Conservation (phyloP, 441 rosid species). For the Breynia disticha region DNA sequence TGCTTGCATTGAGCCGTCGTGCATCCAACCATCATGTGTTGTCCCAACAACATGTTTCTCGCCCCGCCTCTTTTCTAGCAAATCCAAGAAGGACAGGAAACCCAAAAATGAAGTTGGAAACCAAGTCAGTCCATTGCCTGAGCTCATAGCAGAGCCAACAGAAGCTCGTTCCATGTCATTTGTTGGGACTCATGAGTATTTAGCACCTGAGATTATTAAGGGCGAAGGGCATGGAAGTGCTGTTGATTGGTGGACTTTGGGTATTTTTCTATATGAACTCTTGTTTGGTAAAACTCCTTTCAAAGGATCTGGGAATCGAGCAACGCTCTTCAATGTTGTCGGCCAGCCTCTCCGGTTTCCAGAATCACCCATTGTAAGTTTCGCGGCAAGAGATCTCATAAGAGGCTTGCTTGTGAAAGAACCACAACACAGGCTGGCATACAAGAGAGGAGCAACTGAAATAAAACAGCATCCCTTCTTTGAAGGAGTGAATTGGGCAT, state of each 20-base stretch:
- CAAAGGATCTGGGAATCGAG: slow-evolving; percentile 86
- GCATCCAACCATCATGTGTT: slow-evolving; percentile 84
- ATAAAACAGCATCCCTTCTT: slow-evolving; percentile 89
- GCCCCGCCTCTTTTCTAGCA: slow-evolving; percentile 73
- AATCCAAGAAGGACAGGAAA: slow-evolving; percentile 66
- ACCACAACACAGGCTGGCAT: slow-evolving; percentile 73
- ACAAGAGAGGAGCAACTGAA: slow-evolving; percentile 90
- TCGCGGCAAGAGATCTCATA: slow-evolving; percentile 78
- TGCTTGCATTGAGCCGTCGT: slow-evolving; percentile 74
- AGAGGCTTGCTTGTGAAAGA: slow-evolving; percentile 83
- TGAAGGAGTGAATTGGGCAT: slow-evolving; percentile 97
- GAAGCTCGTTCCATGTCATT: slow-evolving; percentile 96
- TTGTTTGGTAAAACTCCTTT: slow-evolving; percentile 91
- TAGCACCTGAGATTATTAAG: slow-evolving; percentile 88
- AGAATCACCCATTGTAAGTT: slow-evolving; percentile 74
- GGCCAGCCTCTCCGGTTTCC: slow-evolving; percentile 90
- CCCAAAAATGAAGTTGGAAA: slow-evolving; percentile 57
- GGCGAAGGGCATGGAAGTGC: slow-evolving; percentile 99
- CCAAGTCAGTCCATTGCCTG: slow-evolving; percentile 78
- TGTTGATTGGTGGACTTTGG: slow-evolving; percentile 96
- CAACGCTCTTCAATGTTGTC: slow-evolving; percentile 83
- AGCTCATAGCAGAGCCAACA: slow-evolving; percentile 84
- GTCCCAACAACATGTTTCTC: slow-evolving; percentile 77
- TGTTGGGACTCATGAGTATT: slow-evolving; percentile 89
- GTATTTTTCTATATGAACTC: slow-evolving; percentile 77